Percentiles rank a stretch among this genome's conserved stretches.
Conservation (phyloP, 352 stramenopile genomes). For the Phytophthora citrophthora region DNA sequence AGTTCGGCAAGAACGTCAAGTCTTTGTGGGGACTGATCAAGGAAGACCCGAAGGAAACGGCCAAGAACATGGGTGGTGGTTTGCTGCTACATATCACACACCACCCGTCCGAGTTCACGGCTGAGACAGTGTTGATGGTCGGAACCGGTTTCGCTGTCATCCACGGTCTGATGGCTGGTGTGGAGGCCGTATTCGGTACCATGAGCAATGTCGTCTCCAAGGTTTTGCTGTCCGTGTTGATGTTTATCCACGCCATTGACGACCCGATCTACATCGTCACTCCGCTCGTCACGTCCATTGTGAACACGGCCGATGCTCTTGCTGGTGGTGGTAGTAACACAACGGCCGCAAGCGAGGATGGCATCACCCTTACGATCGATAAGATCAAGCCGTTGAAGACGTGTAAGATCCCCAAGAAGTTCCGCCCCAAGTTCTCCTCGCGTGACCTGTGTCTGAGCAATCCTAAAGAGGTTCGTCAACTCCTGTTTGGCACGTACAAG, state of each 20-base stretch:
- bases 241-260: conserved; percentile 37
- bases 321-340: background rate
- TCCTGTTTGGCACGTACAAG: conserved; percentile 20
- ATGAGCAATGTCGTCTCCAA: conserved; percentile 32
- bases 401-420: conserved; percentile 9
- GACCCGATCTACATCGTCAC: conserved; percentile 28
- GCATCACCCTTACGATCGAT: background rate
- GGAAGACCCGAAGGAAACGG: conserved; percentile 28
- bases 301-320: conserved; percentile 8
- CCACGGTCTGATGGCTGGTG: conserved; percentile 19
- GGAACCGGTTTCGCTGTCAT: conserved; percentile 26
- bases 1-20: conserved; percentile 28
- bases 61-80: conserved; percentile 28
- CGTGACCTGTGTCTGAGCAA: conserved; percentile 19
- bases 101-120: conserved; percentile 32
- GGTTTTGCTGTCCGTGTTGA: conserved; percentile 23
- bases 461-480: conserved; percentile 9
- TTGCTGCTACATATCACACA: conserved; percentile 33
- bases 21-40: conserved; percentile 24
- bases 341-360: background rate
- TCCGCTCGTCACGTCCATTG: conserved; percentile 14
- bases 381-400: conserved; percentile 3
- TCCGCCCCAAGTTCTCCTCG: conserved; percentile 11
- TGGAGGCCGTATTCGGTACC: conserved; percentile 17
- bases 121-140: conserved; percentile 27